These are phyloP conservation scores for Buxus sempervirens DNA, from an alignment of 164 flowering plant genomes.

Conservation along the genomic window DNA sequence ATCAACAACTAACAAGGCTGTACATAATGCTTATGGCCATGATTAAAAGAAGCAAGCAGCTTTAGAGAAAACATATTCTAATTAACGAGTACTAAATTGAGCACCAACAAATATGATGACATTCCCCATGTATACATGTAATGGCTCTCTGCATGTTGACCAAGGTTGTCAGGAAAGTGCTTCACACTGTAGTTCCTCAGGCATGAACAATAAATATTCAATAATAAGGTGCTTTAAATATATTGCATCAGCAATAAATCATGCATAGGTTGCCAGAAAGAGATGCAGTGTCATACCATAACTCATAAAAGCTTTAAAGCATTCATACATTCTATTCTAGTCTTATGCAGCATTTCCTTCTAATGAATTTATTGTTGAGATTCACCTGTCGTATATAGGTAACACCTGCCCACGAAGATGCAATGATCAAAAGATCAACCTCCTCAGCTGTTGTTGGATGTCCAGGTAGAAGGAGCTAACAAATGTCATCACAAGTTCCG, in stretches of 20 bases:
- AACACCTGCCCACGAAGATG: conserved; percentile 78
- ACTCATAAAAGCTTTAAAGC: too few species aligned
- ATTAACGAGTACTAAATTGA: too few species aligned
- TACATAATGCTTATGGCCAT: background rate
- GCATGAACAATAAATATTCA: too few species aligned
- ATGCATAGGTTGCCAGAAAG: background rate
- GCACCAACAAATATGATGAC: too few species aligned
- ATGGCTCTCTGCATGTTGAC: too few species aligned
- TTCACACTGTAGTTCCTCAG: too few species aligned
- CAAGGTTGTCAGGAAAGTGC: too few species aligned
- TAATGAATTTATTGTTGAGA: background rate
- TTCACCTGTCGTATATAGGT: conserved; percentile 66
- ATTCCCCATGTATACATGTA: too few species aligned
- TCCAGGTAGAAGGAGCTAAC: conserved; percentile 42
- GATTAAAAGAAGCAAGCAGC: background rate
- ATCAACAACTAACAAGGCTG: background rate
- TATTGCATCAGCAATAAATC: background rate
- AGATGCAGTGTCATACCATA: background rate
- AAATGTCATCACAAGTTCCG: conserved; percentile 1
- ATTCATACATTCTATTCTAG: background rate
- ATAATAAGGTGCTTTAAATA: too few species aligned
- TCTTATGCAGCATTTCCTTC: background rate
- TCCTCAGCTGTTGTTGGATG: conserved; percentile 47
- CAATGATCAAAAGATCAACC: conserved; percentile 56
- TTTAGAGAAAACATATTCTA: too few species aligned